Base-by-base conservation (phyloP, 2,329 filamentous ascomycete genomes). In the Aspergillus piperis region DNA sequence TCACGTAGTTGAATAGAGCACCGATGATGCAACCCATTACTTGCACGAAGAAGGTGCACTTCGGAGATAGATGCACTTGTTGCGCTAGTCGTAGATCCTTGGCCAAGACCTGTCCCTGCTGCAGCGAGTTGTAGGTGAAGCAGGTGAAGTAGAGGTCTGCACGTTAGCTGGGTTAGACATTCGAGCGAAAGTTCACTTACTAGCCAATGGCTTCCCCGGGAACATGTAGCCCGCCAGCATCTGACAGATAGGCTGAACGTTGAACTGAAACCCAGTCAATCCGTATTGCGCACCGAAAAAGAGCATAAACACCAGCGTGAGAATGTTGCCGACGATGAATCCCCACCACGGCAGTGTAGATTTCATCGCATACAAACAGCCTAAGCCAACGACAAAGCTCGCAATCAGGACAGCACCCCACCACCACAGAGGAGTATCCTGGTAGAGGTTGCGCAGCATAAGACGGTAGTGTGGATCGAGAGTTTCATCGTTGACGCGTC, bases 141-240 rank as follows among this genome's bases (percentile, higher is more conserved):
- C 53, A 55, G n/a, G 53, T 55, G 53, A 55, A 55, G 25, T 55
- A 55, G 41, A 55, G 53, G 13, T 55, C 53, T 47, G 39, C 1
- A 6, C 6, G 39, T 44, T 36, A 44, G 42, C 23, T 10, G n/a
- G 30, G 13, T 8, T 3, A 32, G 8, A 21, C 11, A 19, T 1
- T 13, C 5, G 10, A 2, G 2, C n/a, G 4, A 5, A 3, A 44
- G 19, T 17, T 47, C 3, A 55, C 52, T 3, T 55, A 55, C 53
- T 55, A 23, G 53, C 53, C 17, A 55, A 47, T 1, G 53, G 53
- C 39, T n/a, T 42, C 39, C 53, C 39, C 4, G 53, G 53, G 17
- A 55, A 55, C 53, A 55, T 55, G 8, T 55, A 55, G 15, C 53
- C 53, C 10, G 53, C 53, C 53, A 55, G 23, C 53, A 55, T 55